phyloP scores from a whole-genome alignment of 1,284 basidiomycete genomes.

The Tilletia setariae region DNA sequence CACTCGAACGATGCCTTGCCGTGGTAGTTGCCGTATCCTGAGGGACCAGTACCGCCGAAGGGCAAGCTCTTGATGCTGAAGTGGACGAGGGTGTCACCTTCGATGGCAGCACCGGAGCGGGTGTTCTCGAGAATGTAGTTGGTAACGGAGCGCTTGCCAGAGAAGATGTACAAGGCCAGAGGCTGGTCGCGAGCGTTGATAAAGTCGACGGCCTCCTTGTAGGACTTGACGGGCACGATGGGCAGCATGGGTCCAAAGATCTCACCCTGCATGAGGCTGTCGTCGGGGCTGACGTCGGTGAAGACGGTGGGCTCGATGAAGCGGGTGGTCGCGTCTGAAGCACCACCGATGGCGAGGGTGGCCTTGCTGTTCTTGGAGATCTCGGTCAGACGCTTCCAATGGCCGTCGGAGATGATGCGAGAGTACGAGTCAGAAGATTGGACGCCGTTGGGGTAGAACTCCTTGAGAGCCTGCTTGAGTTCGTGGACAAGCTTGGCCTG shows the following conservation, averaged over 20 bases:
- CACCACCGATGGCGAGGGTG: slow-evolving; percentile 68
- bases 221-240: slow-evolving; percentile 66
- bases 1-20: slow-evolving; percentile 59
- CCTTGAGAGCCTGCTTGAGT: slow-evolving; percentile 61
- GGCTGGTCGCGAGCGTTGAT: slow-evolving; percentile 65
- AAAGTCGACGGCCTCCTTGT: slow-evolving; percentile 46
- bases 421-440: slow-evolving; percentile 58
- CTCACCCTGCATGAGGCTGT: slow-evolving; percentile 65
- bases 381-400: slow-evolving; percentile 65
- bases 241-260: slow-evolving; percentile 74
- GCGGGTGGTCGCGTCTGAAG: slow-evolving; percentile 62
- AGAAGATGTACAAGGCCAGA: slow-evolving; percentile 73
- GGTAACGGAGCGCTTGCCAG: slow-evolving; percentile 64
- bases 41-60: slow-evolving; percentile 58
- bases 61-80: slow-evolving; percentile 63
- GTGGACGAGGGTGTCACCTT: slow-evolving; percentile 48
- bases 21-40: slow-evolving; percentile 59
- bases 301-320: slow-evolving; percentile 69
- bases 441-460: slow-evolving; percentile 53
- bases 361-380: slow-evolving; percentile 71
- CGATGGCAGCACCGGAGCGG: slow-evolving; percentile 33
- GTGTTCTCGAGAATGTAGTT: slow-evolving; percentile 58
- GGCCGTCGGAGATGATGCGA: slow-evolving; percentile 61
- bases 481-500: slow-evolving; percentile 67
- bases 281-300: slow-evolving; percentile 64